Percentiles rank a stretch among this genome's conserved stretches.
phyloP scores from a whole-genome alignment of 768 basidiomycete genomes.

The Xerocomellus amylosporus region DNA sequence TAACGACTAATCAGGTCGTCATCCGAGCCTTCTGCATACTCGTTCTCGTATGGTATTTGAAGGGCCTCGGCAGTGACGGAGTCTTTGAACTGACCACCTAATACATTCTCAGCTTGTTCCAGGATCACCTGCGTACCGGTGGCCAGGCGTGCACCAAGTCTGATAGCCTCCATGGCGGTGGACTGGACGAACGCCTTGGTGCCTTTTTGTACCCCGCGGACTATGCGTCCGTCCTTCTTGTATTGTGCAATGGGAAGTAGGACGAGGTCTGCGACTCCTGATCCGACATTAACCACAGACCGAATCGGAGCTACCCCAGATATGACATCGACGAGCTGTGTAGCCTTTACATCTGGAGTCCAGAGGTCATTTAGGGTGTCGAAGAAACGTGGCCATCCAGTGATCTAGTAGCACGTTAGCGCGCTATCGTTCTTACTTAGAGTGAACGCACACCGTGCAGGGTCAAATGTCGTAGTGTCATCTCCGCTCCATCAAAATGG shows the following conservation, averaged over 20 bases:
- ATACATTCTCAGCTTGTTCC: constrained; percentile 88
- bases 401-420: constrained; percentile 56
- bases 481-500: constrained; percentile 98
- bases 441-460: constrained; percentile 73
- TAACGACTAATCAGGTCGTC: constrained; percentile 80
- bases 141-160: constrained; percentile 88
- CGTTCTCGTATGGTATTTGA: constrained; percentile 40
- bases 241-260: constrained; percentile 96
- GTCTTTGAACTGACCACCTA: constrained; percentile 75
- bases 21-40: constrained; percentile 30
- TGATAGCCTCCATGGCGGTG: constrained; percentile 94
- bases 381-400: constrained; percentile 88
- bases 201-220: constrained; percentile 92
- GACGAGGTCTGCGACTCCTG: constrained; percentile 94
- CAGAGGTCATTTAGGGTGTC: constrained; percentile 95
- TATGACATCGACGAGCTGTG: constrained; percentile 94
- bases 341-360: constrained; percentile 99
- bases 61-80: constrained; percentile 67
- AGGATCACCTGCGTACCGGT: constrained; percentile 98
- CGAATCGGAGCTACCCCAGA: constrained; percentile 96
- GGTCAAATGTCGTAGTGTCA: constrained; percentile 93
- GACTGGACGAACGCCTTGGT: constrained; percentile 91
- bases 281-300: constrained; percentile 95
- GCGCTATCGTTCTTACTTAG: not conserved
- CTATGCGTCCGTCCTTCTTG: constrained; percentile 91